Evolutionary conservation across 2,329 filamentous ascomycete species (phyloP).

Genomic region (Didymella exigua): DNA sequence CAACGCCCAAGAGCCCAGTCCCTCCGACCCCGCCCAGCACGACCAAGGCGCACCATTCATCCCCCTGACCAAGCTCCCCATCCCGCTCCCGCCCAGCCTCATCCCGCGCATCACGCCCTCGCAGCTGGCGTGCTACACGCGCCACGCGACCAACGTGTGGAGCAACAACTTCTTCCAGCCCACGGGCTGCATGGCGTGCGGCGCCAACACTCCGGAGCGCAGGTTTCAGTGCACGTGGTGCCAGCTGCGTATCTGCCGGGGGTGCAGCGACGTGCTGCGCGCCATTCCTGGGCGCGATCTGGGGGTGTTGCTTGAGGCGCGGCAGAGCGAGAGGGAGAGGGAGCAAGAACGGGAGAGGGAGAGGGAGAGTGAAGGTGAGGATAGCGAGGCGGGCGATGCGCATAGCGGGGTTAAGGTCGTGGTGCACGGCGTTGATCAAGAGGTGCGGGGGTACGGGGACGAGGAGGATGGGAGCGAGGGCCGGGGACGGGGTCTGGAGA

Average conservation of each 20-base stretch:
- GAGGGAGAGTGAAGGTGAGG: background rate
- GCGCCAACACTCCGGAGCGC: conserved; percentile 27
- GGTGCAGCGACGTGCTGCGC: conserved; percentile 36
- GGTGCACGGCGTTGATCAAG: conserved; percentile 13
- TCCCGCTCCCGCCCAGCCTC: conserved; percentile 18
- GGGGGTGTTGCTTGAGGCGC: conserved; percentile 22
- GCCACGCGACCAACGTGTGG: conserved; percentile 36
- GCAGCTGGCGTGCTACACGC: conserved; percentile 43
- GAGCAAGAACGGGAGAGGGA: background rate
- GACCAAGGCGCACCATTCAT: conserved; percentile 20
- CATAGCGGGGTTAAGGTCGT: background rate
- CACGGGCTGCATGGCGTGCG: conserved; percentile 47
- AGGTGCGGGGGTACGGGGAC: background rate
- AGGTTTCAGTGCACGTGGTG: conserved; percentile 48
- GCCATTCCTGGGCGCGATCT: conserved; percentile 28
- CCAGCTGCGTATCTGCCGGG: conserved; percentile 41
- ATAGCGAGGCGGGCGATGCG: too few relatives aligned
- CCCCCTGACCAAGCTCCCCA: conserved; percentile 28
- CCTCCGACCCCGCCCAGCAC: background rate
- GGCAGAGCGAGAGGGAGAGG: background rate
- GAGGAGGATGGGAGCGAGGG: conserved; percentile 3
- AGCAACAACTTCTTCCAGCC: conserved; percentile 42
- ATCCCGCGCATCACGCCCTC: conserved; percentile 37
- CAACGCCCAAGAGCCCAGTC: too few relatives aligned
- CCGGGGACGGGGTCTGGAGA: conserved; percentile 2